phyloP scores from a whole-genome alignment of 1,284 basidiomycete genomes.

The Naganishia cerealis region DNA sequence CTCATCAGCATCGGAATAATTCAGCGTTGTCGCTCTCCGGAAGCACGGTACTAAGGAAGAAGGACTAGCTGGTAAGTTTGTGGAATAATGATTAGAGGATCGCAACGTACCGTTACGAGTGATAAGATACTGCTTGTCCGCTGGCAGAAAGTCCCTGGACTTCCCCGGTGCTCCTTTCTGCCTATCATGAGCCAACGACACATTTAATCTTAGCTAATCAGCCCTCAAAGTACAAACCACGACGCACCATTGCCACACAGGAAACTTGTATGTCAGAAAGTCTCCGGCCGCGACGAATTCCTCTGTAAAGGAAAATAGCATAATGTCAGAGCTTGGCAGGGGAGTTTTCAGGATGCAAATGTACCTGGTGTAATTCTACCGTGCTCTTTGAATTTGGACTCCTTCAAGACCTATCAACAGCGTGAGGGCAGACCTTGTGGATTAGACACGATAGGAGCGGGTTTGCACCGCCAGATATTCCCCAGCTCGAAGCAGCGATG shows the following conservation, averaged over 20 bases:
- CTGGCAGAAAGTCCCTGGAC: conserved; percentile 84
- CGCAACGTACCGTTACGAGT: conserved; percentile 66
- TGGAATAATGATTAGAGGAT: neutral
- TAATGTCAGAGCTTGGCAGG: conserved; percentile 20
- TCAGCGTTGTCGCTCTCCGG: conserved; percentile 82
- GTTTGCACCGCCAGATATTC: neutral
- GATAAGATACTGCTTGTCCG: conserved; percentile 94
- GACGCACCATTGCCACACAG: conserved; percentile 85
- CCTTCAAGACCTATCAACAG: conserved; percentile 74
- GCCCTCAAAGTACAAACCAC: neutral
- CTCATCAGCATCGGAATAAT: conserved; percentile 91
- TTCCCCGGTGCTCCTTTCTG: conserved; percentile 82
- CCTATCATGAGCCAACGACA: conserved; percentile 57
- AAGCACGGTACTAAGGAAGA: conserved; percentile 73
- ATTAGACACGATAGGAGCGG: conserved; percentile 6
- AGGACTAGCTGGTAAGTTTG: neutral
- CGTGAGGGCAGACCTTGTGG: neutral
- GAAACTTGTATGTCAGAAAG: conserved; percentile 92
- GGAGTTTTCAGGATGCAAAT: conserved; percentile 41
- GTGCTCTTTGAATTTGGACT: conserved; percentile 99
- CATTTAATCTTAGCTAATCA: neutral
- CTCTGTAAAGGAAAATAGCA: conserved; percentile 59
- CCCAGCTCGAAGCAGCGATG: conserved; percentile 4
- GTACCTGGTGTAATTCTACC: conserved; percentile 90
- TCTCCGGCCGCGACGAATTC: conserved; percentile 94